Evolutionary conservation across 2,329 filamentous ascomycete genomes (phyloP).

Genomic region (Ascosphaera pollenicola): DNA sequence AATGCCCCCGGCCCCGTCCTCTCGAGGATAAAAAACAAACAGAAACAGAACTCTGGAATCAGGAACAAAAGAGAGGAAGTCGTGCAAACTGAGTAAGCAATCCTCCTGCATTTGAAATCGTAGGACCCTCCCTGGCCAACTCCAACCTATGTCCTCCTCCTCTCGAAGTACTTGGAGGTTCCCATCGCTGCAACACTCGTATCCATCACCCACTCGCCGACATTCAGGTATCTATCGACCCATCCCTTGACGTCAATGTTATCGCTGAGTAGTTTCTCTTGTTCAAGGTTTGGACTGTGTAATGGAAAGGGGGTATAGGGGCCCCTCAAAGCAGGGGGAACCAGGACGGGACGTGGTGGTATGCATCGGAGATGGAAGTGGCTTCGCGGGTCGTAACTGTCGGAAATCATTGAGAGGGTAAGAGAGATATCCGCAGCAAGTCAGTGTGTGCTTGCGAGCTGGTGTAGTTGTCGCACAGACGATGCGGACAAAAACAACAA

Average conservation of each 20-base stretch:
- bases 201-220: slow-evolving; percentile 97
- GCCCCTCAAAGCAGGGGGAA: slow-evolving; percentile 3
- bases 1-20: background rate
- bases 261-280: slow-evolving; percentile 28
- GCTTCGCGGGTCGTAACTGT: background rate
- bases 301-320: slow-evolving; percentile 55
- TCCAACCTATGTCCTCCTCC: slow-evolving; percentile 24
- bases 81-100: background rate
- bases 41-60: background rate
- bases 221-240: slow-evolving; percentile 81
- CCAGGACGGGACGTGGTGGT: slow-evolving; percentile 6
- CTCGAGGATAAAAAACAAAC: background rate
- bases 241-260: slow-evolving; percentile 67
- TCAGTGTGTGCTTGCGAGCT: background rate
- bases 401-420: background rate
- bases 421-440: background rate
- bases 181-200: slow-evolving; percentile 83
- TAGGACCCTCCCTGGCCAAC: too few relatives aligned
- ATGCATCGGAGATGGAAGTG: slow-evolving; percentile 2
- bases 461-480: background rate
- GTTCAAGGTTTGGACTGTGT: background rate
- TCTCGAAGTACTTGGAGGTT: slow-evolving; percentile 74
- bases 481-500: too few relatives aligned
- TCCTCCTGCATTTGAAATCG: too few relatives aligned
- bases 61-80: background rate